Base-by-base conservation (phyloP, 169 alveolate species). In the Pseudocohnilembus persalinus region DNA sequence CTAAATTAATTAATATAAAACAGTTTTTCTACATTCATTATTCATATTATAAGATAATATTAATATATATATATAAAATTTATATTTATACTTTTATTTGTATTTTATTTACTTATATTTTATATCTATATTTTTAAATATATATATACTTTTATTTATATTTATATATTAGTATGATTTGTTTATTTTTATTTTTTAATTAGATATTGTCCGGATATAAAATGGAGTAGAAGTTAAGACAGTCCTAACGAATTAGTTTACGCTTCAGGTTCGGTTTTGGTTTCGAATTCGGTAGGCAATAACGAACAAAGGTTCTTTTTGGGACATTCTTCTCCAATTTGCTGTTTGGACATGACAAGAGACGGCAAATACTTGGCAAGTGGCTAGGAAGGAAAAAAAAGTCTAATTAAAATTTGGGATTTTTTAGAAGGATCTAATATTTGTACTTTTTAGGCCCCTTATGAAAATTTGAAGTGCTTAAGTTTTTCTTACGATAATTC, bases 351-450 rank as follows among this genome's bases (percentile, higher is more conserved):
- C 68, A 79, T 94, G 11, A 92, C 91, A 64, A 87, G 92, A 35
- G 92, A 92, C 92, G 98, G 98, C 11, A 90, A 91, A 81, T 81
- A 93, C 77, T 33, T 96, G 63, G 97, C 93, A 29, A 88, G 96
- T 72, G 97, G 93, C 29, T 92, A 96, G 86, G 95, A 92, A 64
- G 97, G 97, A 31, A 91, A 90, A 31, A 88, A 88, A 79, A 92
- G 96, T 11, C 86, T 93, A 15, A 90, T 93, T 33, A 89, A 96
- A 82, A 83, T 96, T 1, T 96, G 98, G 98, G 95, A 96, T 81
- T 88, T 92, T 65, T 33, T 76, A 0, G 88, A 89, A 74, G 93
- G 95, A n/a, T 90, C 89, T 81, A 88, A 93, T 73, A 83, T 95
- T 27, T 80, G 93, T 75, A 90, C 91, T 83, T 84, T 93, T 64